Evolutionary conservation across 352 stramenopile species (phyloP).

Genomic region (Aphanomyces cochlioides): DNA sequence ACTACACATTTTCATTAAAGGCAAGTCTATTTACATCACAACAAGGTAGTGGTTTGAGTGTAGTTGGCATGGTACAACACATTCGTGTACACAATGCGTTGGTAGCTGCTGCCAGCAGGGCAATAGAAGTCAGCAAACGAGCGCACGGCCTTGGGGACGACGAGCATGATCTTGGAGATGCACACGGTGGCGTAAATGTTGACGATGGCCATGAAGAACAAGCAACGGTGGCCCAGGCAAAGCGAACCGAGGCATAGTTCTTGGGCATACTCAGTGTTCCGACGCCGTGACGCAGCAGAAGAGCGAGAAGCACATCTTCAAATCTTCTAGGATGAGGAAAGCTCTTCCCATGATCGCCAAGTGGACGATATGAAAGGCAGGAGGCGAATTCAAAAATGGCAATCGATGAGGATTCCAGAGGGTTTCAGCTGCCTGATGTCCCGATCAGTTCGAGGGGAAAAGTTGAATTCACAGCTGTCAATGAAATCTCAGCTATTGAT

Average conservation of each 20-base stretch:
- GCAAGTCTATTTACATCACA: too few species aligned
- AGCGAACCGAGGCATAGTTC: conserved; percentile 55
- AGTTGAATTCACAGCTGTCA: too few species aligned
- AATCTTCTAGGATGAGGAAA: conserved; percentile 53
- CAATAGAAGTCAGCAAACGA: conserved; percentile 24
- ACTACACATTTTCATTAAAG: too few species aligned
- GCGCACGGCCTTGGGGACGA: conserved; percentile 9
- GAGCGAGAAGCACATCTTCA: conserved; percentile 37
- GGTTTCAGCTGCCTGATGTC: too few species aligned
- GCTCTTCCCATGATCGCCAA: conserved; percentile 25
- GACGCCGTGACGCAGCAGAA: conserved; percentile 60
- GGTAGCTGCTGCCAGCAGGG: not conserved
- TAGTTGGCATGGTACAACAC: conserved; percentile 1
- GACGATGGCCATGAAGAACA: conserved; percentile 21
- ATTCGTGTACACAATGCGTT: not conserved
- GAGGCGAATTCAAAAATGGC: not conserved
- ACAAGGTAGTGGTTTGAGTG: not conserved
- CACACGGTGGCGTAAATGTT: conserved; percentile 27
- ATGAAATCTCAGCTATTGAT: too few species aligned
- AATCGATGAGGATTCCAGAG: too few species aligned
- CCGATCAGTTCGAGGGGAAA: too few species aligned
- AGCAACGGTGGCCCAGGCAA: not conserved
- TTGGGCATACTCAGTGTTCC: conserved; percentile 63
- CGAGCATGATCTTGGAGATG: conserved; percentile 21
- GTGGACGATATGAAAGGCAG: not conserved